These are phyloP conservation scores for Wallacemonas sp. DNA, from an alignment of 208 protist species.

Conservation along the genomic window DNA sequence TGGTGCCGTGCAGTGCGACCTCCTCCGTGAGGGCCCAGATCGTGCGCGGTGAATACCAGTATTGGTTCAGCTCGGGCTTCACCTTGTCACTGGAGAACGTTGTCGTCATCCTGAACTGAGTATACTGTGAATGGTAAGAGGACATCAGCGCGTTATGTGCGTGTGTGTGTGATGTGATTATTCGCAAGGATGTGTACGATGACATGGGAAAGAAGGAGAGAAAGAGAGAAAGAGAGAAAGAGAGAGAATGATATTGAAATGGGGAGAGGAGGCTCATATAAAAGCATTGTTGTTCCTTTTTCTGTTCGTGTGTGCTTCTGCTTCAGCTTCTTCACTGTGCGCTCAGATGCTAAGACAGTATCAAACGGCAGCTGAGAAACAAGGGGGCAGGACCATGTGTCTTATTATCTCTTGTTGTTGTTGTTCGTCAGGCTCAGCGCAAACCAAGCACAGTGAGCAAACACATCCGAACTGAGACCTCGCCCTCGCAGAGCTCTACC, in stretches of 20 bases:
- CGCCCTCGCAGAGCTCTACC: too few relatives aligned
- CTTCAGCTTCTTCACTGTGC: too few relatives aligned
- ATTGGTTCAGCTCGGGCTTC: slow-evolving; percentile 90
- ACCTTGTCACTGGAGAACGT: slow-evolving; percentile 27
- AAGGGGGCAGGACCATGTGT: too few relatives aligned
- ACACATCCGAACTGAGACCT: too few relatives aligned
- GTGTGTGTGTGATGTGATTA: slow-evolving; percentile 5
- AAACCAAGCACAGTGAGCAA: too few relatives aligned
- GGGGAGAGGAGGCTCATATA: neutral
- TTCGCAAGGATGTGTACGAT: neutral
- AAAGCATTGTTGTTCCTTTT: too few relatives aligned
- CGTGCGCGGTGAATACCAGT: slow-evolving; percentile 92
- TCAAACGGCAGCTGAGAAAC: too few relatives aligned
- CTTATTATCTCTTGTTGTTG: too few relatives aligned
- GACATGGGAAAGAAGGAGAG: neutral
- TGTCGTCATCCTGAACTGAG: slow-evolving; percentile 8
- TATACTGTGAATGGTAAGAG: too few relatives aligned
- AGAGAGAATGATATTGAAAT: neutral
- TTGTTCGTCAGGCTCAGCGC: too few relatives aligned
- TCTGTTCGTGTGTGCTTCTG: too few relatives aligned
- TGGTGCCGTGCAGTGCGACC: slow-evolving; percentile 59
- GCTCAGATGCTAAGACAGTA: too few relatives aligned
- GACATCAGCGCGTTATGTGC: neutral
- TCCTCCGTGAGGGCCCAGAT: slow-evolving; percentile 72
- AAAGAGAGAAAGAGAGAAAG: neutral